A percentile compares a stretch with the other conserved stretches of the same genome.
These are phyloP conservation scores for Saccharomyces jurei DNA, from an alignment of 805 yeast species.

Conservation along the genomic window DNA sequence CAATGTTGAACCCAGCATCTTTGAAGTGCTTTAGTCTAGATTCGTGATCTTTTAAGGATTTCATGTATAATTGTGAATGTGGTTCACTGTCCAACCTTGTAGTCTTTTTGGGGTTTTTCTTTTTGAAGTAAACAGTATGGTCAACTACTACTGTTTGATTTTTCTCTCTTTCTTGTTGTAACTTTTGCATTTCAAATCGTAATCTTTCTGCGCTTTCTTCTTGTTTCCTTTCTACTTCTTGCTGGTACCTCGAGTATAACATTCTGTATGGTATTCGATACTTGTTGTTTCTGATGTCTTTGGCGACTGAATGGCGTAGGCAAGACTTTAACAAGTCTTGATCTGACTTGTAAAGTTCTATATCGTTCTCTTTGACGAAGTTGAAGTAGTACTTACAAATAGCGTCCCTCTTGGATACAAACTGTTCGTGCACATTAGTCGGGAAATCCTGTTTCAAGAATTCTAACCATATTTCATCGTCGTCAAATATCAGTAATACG, in stretches of 20 bases:
- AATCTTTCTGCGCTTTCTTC: conserved; percentile 30
- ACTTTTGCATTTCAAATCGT: conserved; percentile 25
- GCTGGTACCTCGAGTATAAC: conserved; percentile 28
- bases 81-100: conserved; percentile 2
- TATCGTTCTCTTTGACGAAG: conserved; percentile 10
- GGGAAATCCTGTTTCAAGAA: conserved; percentile 31
- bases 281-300: conserved; percentile 19
- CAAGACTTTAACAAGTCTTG: conserved; percentile 10
- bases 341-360: conserved; percentile 5
- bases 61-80: conserved; percentile 12
- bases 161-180: conserved; percentile 26
- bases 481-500: conserved; percentile 31
- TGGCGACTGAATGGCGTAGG: conserved; percentile 11
- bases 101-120: conserved; percentile 5
- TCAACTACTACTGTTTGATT: conserved; percentile 26
- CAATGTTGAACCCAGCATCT: conserved; percentile 10
- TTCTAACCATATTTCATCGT: conserved; percentile 32
- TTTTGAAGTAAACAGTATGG: conserved; percentile 11
- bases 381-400: conserved; percentile 16
- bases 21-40: conserved; percentile 16
- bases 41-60: conserved; percentile 16
- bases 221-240: conserved; percentile 30
- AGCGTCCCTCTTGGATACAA: conserved; percentile 19
- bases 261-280: conserved; percentile 32
- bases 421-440: conserved; percentile 28